These are phyloP conservation scores for Talaromyces stipitatus DNA, from an alignment of 495 filamentous ascomycete genomes.

Conservation along the genomic window DNA sequence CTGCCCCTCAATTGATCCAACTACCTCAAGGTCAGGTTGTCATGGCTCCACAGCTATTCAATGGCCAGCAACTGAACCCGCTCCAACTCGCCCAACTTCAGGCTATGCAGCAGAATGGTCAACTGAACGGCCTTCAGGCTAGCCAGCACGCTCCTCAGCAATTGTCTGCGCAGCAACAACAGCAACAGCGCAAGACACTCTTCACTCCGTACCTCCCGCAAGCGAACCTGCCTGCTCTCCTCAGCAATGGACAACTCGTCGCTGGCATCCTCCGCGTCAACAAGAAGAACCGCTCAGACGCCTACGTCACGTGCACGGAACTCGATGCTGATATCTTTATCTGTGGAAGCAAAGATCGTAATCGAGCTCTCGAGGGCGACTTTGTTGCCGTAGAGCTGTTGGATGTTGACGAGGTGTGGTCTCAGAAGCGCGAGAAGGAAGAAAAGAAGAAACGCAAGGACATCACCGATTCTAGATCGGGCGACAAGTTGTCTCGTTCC, in stretches of 20 bases:
- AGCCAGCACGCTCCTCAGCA: constrained; percentile 70
- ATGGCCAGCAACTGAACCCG: constrained; percentile 77
- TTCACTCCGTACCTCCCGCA: constrained; percentile 98
- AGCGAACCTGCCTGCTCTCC: constrained; percentile 83
- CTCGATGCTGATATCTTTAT: constrained; percentile 99
- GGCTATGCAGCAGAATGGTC: constrained; percentile 71
- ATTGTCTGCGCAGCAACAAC: constrained; percentile 63
- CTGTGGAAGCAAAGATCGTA: constrained; percentile 96
- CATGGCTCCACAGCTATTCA: constrained; percentile 65
- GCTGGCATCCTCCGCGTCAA: constrained; percentile 96
- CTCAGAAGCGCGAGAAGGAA: constrained; percentile 96
- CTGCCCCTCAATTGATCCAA: constrained; percentile 83
- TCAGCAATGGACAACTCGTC: constrained; percentile 88
- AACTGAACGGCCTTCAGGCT: constrained; percentile 68
- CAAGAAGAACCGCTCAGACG: constrained; percentile 98
- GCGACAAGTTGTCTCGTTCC: constrained; percentile 53
- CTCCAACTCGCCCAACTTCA: constrained; percentile 89
- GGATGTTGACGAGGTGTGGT: constrained; percentile 97
- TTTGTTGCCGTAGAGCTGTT: constrained; percentile 92
- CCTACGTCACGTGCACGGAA: constrained; percentile 91
- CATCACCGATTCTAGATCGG: constrained; percentile 80
- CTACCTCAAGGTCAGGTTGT: constrained; percentile 75
- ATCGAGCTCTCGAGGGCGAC: constrained; percentile 92
- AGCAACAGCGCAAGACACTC: constrained; percentile 94
- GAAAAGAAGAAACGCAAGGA: constrained; percentile 99